Evolutionary conservation across 2,329 filamentous ascomycete genomes (phyloP), one percentile per base, ranked within the genome.

Genomic region (Tympanopsis confertula): DNA sequence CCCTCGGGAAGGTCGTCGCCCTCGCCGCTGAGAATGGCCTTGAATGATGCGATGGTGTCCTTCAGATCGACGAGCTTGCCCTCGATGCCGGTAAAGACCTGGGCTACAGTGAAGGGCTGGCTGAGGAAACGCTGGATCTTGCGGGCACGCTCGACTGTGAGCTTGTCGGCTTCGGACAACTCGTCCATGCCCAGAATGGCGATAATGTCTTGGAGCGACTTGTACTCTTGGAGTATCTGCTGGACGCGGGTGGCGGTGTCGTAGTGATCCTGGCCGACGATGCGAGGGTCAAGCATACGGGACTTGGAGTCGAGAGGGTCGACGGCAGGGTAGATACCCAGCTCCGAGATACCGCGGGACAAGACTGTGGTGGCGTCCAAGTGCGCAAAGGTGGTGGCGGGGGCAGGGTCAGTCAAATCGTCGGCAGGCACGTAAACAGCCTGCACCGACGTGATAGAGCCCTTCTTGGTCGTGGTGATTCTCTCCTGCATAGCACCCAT

Each of bases 141-240:
- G 76, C 91, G 89, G 68, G 91, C 91, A 80, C 91, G 91, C 83
- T 96, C 91, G 77, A 98, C 91, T 55, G 91, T 96, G 58, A 98
- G 81, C 83, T 98, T 95, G 69, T 98, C 91, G 57, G 85, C 84
- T 77, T 96, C 91, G 49, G 91, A 96, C 71, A 98, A 72, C 68
- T 98, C 91, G 68, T 98, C 91, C 91, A 98, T 96, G 82, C 89
- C 89, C 64, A 96, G 71, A 87, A 98, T 98, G 69, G 91, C 91
- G 75, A 95, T 95, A 81, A 98, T 98, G 75, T 98, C 91, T 74
- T 98, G 91, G 52, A 98, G 86, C 49, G 89, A 96, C 85, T 96
- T 96, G 85, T 98, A 98, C 78, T 96, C 91, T 74, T 98, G 91
- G 63, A 98, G 82, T 70, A 95, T 96, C 74, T 94, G 87, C 77